Base-by-base conservation (phyloP, 805 yeast species). In the Metschnikowia corniflorae region DNA sequence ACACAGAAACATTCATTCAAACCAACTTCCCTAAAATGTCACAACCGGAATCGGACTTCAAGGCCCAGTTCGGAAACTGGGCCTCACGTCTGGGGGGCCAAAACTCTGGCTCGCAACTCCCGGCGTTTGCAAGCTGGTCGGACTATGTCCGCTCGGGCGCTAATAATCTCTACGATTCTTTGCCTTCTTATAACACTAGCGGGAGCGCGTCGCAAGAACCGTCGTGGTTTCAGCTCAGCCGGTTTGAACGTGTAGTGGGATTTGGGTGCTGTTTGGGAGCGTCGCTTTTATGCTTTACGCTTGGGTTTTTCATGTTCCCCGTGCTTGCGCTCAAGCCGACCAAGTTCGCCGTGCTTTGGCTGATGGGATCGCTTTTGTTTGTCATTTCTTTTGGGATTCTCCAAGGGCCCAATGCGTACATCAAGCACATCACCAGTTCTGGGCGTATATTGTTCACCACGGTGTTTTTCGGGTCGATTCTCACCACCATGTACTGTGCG, bases 331-430 rank as follows among this genome's bases (percentile, higher is more conserved):
- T 88, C 33, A 82, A 85, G 49, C 98, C 97, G 12, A 71, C 95
- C 32, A 93, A 93, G 59, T 91, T 93, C 57, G 97, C 95, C 9
- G 65, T 80, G 48, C 55, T 83, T 22, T 93, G 98, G 97, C 79
- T 96, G 2, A 67, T 91, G 62, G 98, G 97, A 0, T 84, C 95
- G 2, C 55, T 93, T 10, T 62, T 93, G 29, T 91, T 93, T 61
- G 86, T 93, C 14, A 56, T 86, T 5, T 86, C 96, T 23, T 93
- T 93, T 63, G 97, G 96, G 2, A 77, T 87, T 14, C 64, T 91
- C 16, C 96, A 88, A 65, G 98, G 98, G 0, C 97, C 97, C 0
- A 70, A 78, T n/a, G 80, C 81, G 23, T 93, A 87, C 57, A 44
- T 78, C 27, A 66, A 68, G 31, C 97, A 91, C 57, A 70, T 93